Conservation (phyloP, 2,329 filamentous ascomycete species). For the Cladosporium sphaerospermum region DNA sequence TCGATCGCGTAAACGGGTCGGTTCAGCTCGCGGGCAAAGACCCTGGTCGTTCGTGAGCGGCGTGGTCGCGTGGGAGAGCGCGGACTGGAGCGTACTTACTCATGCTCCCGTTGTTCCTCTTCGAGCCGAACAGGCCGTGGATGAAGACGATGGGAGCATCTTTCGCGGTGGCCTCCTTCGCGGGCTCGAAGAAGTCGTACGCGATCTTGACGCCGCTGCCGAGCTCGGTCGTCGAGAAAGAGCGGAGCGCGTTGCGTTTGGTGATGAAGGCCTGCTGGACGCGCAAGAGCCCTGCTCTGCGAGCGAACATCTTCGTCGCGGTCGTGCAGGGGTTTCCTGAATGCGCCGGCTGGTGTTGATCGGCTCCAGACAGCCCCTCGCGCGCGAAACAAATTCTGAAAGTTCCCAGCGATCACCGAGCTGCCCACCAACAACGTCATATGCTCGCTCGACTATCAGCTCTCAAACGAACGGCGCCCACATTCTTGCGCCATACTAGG, state of each 20-base stretch:
- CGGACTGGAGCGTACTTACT: constrained; percentile 65
- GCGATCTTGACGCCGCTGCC: constrained; percentile 42
- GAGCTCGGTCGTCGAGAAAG: constrained; percentile 25
- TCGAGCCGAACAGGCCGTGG: constrained; percentile 90
- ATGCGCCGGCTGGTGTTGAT: no score
- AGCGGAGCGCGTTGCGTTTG: constrained; percentile 13
- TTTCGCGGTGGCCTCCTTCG: constrained; percentile 29
- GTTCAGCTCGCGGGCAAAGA: constrained; percentile 71
- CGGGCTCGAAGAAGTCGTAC: constrained; percentile 62
- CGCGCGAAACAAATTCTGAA: neutral
- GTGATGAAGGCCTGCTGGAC: constrained; percentile 18
- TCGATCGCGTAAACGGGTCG: constrained; percentile 81
- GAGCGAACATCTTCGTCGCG: constrained; percentile 6
- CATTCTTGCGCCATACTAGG: neutral
- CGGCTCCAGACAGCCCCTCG: no score
- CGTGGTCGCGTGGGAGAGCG: constrained; percentile 5
- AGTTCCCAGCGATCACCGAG: neutral
- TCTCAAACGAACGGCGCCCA: neutral
- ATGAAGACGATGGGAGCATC: constrained; percentile 72
- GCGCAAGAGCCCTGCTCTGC: neutral
- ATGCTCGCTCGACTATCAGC: neutral
- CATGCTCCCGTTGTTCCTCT: constrained; percentile 89
- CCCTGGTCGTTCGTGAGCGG: constrained; percentile 46
- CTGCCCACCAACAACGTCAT: neutral
- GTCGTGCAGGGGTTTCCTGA: neutral